These are phyloP conservation scores for Neocucurbitaria cava DNA, from an alignment of 2,329 filamentous ascomycete species.

Conservation along the genomic window DNA sequence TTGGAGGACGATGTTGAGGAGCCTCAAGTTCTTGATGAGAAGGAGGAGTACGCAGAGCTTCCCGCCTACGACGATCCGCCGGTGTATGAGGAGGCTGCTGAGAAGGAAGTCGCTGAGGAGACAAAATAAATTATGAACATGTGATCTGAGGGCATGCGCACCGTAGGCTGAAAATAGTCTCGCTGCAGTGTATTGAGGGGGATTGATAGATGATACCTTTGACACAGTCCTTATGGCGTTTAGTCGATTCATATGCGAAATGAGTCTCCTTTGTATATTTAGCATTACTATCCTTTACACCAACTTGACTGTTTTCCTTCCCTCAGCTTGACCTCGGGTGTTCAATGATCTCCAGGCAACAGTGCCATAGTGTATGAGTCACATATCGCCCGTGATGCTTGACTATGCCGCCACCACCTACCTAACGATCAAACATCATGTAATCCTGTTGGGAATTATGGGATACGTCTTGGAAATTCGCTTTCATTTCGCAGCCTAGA, in stretches of 20 bases:
- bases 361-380: background rate
- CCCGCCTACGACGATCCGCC: slow-evolving; percentile 48
- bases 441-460: too few species aligned
- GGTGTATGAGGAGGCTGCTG: slow-evolving; percentile 44
- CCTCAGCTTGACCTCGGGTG: background rate
- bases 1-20: slow-evolving; percentile 36
- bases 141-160: background rate
- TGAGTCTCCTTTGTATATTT: slow-evolving; percentile 12
- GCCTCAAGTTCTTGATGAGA: slow-evolving; percentile 30
- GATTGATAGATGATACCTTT: slow-evolving; percentile 3
- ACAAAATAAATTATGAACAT: slow-evolving; percentile 6
- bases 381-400: background rate
- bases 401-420: too few species aligned
- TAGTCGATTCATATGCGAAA: slow-evolving; percentile 5
- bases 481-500: background rate
- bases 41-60: slow-evolving; percentile 43
- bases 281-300: background rate
- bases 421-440: too few species aligned
- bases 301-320: background rate
- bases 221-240: slow-evolving; percentile 2
- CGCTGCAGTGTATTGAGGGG: background rate
- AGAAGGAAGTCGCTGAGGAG: slow-evolving; percentile 42
- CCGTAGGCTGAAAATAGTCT: background rate
- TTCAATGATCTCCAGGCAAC: background rate
- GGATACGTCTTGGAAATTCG: too few species aligned